Evolutionary conservation across 2,329 filamentous ascomycete genomes (phyloP).

Genomic region (Triangularia setosa): DNA sequence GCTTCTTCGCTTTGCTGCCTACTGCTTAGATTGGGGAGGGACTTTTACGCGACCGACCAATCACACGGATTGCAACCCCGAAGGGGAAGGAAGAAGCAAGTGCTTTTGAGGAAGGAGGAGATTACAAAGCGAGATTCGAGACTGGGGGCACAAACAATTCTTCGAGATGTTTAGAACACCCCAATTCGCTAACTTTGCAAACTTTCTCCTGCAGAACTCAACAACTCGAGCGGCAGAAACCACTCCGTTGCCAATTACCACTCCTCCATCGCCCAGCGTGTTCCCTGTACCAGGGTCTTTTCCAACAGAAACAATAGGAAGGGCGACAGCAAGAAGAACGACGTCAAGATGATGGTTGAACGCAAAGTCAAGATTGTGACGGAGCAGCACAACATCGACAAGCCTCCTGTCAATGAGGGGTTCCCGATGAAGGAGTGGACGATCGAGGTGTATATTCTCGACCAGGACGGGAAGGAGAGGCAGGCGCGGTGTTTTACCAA

Average conservation of each 20-base stretch:
- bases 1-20: neutral
- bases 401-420: conserved; percentile 75
- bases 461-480: conserved; percentile 80
- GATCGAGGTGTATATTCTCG: conserved; percentile 78
- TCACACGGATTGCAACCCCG: neutral
- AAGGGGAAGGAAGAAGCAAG: neutral
- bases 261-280: no score
- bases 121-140: no score
- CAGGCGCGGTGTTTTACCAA: conserved; percentile 85
- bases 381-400: conserved; percentile 83
- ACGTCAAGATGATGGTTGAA: conserved; percentile 40
- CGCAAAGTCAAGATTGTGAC: conserved; percentile 90
- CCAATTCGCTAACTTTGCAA: no score
- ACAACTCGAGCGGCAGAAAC: no score
- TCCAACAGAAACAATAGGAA: neutral
- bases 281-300: no score
- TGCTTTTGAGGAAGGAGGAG: neutral
- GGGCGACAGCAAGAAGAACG: neutral
- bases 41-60: neutral
- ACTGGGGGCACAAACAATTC: no score
- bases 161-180: no score
- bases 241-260: no score
- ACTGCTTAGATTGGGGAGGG: neutral
- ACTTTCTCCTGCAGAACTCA: no score
- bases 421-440: conserved; percentile 93